These are phyloP conservation scores for Pulicaria dysenterica DNA, from an alignment of 129 eudicot genomes.

Conservation along the genomic window DNA sequence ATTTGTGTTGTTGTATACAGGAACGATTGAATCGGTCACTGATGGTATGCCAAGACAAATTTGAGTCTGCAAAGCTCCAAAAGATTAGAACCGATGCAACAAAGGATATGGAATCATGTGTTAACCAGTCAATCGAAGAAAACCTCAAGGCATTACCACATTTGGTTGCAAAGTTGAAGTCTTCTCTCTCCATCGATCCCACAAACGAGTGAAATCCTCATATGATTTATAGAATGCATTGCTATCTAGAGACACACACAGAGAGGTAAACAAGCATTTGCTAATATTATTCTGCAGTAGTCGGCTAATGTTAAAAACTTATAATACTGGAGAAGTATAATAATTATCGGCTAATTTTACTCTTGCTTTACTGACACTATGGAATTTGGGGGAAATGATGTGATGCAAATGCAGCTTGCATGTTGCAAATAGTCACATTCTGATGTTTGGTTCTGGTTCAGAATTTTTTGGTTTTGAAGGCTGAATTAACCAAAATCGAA, in stretches of 20 bases:
- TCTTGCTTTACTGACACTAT: no score
- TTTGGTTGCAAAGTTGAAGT: slow-evolving; percentile 65
- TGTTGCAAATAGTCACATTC: no score
- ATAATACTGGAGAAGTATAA: no score
- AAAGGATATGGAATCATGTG: slow-evolving; percentile 76
- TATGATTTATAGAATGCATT: slow-evolving; percentile 4
- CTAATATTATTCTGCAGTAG: background rate
- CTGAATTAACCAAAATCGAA: no score
- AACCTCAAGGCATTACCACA: slow-evolving; percentile 60
- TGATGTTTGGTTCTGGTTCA: no score
- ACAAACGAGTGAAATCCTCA: slow-evolving; percentile 29
- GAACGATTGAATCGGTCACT: slow-evolving; percentile 67
- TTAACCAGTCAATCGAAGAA: slow-evolving; percentile 66
- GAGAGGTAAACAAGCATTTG: background rate
- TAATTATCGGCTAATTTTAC: no score
- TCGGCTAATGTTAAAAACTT: no score
- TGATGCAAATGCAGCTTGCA: no score
- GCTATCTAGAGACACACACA: no score
- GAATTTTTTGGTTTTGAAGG: no score
- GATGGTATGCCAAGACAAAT: slow-evolving; percentile 85
- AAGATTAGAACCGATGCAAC: slow-evolving; percentile 46
- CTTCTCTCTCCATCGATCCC: slow-evolving; percentile 50
- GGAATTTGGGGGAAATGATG: no score
- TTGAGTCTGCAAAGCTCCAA: slow-evolving; percentile 72
- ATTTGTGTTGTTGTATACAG: slow-evolving; percentile 39